Percentiles rank a stretch among this genome's conserved stretches.
These are phyloP conservation scores for Fusarium nodosum DNA, from an alignment of 2,329 filamentous ascomycete genomes.

Conservation along the genomic window DNA sequence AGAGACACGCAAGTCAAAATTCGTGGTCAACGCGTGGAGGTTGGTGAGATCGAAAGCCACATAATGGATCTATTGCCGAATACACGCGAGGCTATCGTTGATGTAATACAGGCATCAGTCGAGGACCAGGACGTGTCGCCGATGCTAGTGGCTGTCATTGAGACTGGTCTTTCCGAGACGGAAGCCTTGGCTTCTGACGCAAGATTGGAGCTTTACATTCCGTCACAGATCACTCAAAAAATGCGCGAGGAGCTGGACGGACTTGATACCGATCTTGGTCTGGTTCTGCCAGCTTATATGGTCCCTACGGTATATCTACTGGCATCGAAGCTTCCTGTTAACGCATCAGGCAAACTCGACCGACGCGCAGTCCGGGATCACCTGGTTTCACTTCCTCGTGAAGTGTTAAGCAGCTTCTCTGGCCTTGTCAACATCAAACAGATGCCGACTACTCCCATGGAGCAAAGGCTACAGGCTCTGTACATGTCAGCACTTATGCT, in stretches of 20 bases:
- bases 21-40: constrained; percentile 4
- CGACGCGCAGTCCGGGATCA: constrained; percentile 2
- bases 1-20: constrained; percentile 10
- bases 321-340: constrained; percentile 4
- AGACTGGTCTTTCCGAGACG: not conserved
- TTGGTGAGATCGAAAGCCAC: constrained; percentile 5
- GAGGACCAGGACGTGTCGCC: constrained; percentile 2
- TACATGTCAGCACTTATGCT: not conserved
- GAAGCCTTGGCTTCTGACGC: not conserved
- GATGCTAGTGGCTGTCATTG: constrained; percentile 5
- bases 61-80: not conserved
- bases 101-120: not conserved
- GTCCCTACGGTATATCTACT: constrained; percentile 8
- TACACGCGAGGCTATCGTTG: constrained; percentile 6
- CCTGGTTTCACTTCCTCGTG: constrained; percentile 2
- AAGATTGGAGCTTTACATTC: not conserved
- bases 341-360: constrained; percentile 10
- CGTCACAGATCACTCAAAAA: constrained; percentile 4
- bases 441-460: constrained; percentile 7
- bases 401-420: constrained; percentile 5
- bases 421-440: constrained; percentile 1
- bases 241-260: not conserved
- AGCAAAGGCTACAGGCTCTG: constrained; percentile 4
- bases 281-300: constrained; percentile 2
- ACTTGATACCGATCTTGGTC: constrained; percentile 4